These are phyloP conservation scores for Casuarina glauca DNA, from an alignment of 306 rosid species.

Conservation along the genomic window DNA sequence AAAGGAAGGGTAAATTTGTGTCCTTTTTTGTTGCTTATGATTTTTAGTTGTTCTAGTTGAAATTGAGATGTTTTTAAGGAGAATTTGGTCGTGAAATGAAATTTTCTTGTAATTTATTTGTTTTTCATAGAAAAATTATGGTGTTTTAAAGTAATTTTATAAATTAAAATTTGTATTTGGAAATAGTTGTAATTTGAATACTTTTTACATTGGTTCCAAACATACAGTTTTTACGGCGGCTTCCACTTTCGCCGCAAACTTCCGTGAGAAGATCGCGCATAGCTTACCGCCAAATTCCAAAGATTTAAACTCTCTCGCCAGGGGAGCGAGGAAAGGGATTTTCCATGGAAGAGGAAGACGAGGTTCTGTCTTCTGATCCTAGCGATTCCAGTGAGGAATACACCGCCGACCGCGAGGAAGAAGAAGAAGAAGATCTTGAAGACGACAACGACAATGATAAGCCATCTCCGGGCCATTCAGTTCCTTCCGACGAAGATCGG, in stretches of 20 bases:
- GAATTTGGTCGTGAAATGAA: too few species aligned
- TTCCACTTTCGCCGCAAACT: conserved; percentile 23
- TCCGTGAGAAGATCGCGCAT: not conserved
- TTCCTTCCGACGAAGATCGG: conserved; percentile 40
- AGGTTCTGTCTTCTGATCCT: conserved; percentile 47
- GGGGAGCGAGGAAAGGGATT: conserved; percentile 20
- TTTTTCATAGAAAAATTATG: too few species aligned
- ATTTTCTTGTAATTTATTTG: too few species aligned
- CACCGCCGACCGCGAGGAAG: conserved; percentile 33
- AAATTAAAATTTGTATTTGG: too few species aligned
- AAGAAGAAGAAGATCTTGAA: conserved; percentile 14
- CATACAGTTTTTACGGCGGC: not conserved
- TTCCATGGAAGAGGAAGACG: conserved; percentile 53
- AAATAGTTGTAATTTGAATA: too few species aligned
- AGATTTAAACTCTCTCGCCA: not conserved
- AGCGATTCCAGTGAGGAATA: conserved; percentile 48
- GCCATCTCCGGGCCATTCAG: conserved; percentile 7
- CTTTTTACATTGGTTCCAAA: too few species aligned
- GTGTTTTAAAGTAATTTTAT: too few species aligned
- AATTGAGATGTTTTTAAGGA: too few species aligned
- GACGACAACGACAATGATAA: conserved; percentile 13
- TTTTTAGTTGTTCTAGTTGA: too few species aligned
- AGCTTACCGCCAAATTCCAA: conserved; percentile 15
- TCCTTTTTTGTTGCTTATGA: too few species aligned
- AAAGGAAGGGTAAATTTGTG: too few species aligned